These are phyloP conservation scores for Starmerella bombicola DNA, from an alignment of 805 yeast species.

Conservation along the genomic window DNA sequence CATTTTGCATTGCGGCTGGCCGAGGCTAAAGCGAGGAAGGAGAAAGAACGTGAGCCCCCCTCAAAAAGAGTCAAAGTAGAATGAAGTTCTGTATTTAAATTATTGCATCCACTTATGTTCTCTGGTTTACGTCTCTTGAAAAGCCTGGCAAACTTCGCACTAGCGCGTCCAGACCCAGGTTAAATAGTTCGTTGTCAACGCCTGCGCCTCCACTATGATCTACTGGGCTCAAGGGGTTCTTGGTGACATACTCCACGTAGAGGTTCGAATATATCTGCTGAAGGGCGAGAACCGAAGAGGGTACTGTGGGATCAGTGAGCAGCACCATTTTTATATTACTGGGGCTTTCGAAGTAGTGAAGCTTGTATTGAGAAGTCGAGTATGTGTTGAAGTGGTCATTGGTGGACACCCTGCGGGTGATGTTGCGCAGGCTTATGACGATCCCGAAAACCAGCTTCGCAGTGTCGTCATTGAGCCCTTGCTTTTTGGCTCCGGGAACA, in stretches of 20 bases:
- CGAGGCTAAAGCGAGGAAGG: conserved; percentile 6
- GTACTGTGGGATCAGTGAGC: conserved; percentile 51
- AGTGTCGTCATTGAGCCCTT: conserved; percentile 38
- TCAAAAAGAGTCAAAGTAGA: background rate
- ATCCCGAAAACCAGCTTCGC: conserved; percentile 80
- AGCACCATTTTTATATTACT: conserved; percentile 66
- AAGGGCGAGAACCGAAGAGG: conserved; percentile 43
- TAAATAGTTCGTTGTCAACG: conserved; percentile 46
- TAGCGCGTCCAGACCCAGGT: conserved; percentile 42
- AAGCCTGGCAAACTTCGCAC: conserved; percentile 28
- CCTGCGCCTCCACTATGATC: conserved; percentile 25
- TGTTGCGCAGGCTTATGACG: conserved; percentile 62
- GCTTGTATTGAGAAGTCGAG: conserved; percentile 56
- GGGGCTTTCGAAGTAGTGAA: conserved; percentile 70
- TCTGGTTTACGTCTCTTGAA: no score
- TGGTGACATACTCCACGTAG: conserved; percentile 48
- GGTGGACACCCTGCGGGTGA: conserved; percentile 45
- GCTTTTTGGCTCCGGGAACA: conserved; percentile 24
- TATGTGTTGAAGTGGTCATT: conserved; percentile 28
- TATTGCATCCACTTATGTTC: no score
- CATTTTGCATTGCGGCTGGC: conserved; percentile 6
- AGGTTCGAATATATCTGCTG: conserved; percentile 47
- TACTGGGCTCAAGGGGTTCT: conserved; percentile 33
- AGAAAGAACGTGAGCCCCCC: background rate
- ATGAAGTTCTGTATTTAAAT: no score